Evolutionary conservation across 2,329 filamentous ascomycete species (phyloP), one percentile per base, ranked within the genome.

Genomic region (Ceratocystis ficicola): DNA sequence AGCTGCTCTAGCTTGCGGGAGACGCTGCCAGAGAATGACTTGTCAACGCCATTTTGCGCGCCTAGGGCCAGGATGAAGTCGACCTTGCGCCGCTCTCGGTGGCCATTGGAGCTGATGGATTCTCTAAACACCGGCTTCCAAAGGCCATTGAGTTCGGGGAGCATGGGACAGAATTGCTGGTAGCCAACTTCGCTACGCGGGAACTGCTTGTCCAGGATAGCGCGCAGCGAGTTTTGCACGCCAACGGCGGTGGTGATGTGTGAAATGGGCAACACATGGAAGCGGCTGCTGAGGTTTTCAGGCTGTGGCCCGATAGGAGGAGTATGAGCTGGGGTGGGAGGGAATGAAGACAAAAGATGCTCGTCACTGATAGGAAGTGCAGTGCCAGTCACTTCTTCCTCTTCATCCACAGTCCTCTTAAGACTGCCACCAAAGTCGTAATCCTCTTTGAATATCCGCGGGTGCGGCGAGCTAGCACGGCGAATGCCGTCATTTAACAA

Each of bases 31-130:
- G 79, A 74, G 62, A 83, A 81, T 1, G 78, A 77, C 68, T 76
- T 79, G 36, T 77, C 77, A 1, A 86, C 82, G 1, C 78, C 79
- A 28, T 76, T 75, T 69, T 86, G 82, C 3, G 79, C 78, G 2
- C 84, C 84, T 22, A 87, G 75, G 1, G 83, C 83, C 12, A 87
- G 72, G 2, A 87, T 83, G 62, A 85, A 77, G 69, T 86, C 82
- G 12, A 83, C 73, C 46, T 76, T 77, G 44, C 76, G 74, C 12
- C 73, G 73, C 32, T 75, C 73, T 4, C 73, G 71, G 25, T 69
- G 71, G 0, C 71, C 72, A 62, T 64, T 65, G 12, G 44, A 32
- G 28, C 25, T 52, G 10, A 22, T n/a, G 17, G 69, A 71, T 36
- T 78, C 76, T 28, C 74, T 74, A 59, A 84, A 80, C 0, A 84